A percentile compares a stretch with the other conserved stretches of the same genome.
Conservation (phyloP, 2,329 filamentous ascomycete species). For the Venturia aucupariae region DNA sequence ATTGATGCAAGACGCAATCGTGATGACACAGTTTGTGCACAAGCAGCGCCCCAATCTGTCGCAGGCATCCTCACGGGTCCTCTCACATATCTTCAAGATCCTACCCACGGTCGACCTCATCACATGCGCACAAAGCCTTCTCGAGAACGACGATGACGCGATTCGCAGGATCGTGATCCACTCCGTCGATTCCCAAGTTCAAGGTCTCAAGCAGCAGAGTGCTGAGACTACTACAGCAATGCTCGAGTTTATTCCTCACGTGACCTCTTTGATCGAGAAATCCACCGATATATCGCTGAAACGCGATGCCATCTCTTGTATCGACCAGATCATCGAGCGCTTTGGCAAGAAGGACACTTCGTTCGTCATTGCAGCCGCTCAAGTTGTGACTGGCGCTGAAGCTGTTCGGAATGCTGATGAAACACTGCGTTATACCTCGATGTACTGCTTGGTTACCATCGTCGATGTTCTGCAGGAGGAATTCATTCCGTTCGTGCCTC, state of each 20-base stretch:
- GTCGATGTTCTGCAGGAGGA: conserved; percentile 81
- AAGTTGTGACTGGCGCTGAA: conserved; percentile 64
- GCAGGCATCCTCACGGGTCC: conserved; percentile 40
- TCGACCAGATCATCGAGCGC: conserved; percentile 88
- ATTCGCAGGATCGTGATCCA: conserved; percentile 67
- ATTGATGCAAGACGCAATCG: conserved; percentile 12
- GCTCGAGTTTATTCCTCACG: conserved; percentile 67
- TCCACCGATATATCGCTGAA: conserved; percentile 67
- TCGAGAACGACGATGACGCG: conserved; percentile 65
- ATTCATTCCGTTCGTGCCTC: conserved; percentile 73
- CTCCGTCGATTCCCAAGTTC: conserved; percentile 71
- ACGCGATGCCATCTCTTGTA: conserved; percentile 76
- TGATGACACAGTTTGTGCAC: conserved; percentile 10
- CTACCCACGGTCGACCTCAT: conserved; percentile 84
- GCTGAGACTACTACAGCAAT: conserved; percentile 58
- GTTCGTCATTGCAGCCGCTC: conserved; percentile 64
- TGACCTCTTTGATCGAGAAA: conserved; percentile 66
- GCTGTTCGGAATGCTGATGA: conserved; percentile 68
- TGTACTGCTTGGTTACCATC: conserved; percentile 80
- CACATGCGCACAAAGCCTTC: conserved; percentile 72
- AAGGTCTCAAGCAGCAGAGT: conserved; percentile 62
- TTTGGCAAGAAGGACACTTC: conserved; percentile 87
- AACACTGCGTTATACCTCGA: conserved; percentile 69
- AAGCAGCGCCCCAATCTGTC: neutral
- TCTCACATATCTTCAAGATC: conserved; percentile 73